A percentile compares a stretch with the other conserved stretches of the same genome.
phyloP scores from a whole-genome alignment of 495 filamentous ascomycete species.

The Sordaria brevicollis region DNA sequence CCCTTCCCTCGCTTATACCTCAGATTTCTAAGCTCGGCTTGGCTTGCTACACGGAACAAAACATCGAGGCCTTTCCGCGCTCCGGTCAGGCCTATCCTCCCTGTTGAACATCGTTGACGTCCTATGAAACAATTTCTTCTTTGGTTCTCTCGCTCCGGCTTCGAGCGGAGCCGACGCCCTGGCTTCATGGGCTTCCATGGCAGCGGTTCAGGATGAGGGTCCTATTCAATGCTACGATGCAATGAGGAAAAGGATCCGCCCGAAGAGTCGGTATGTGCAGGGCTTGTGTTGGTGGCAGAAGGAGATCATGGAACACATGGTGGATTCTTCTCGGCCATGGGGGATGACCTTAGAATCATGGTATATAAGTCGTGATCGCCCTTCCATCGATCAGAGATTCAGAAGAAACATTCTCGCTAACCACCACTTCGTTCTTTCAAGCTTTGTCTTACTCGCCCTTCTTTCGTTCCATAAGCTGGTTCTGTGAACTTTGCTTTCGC shows the following conservation, averaged over 20 bases:
- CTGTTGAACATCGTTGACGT: background rate
- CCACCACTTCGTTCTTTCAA: background rate
- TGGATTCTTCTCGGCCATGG: slow-evolving; percentile 6
- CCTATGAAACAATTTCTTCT: slow-evolving; percentile 3
- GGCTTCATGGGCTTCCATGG: slow-evolving; percentile 4
- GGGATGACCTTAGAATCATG: background rate
- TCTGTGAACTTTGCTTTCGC: slow-evolving; percentile 34
- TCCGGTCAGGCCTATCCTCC: background rate
- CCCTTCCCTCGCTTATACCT: background rate
- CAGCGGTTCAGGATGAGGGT: slow-evolving; percentile 5
- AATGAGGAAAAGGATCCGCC: background rate
- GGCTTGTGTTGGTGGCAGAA: background rate
- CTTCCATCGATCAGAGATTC: background rate
- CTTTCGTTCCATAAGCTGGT: slow-evolving; percentile 26
- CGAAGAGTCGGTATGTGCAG: background rate
- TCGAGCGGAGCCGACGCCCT: slow-evolving; percentile 11
- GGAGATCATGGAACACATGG: background rate
- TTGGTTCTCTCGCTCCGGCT: slow-evolving; percentile 21
- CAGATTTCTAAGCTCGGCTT: background rate
- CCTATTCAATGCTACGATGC: background rate
- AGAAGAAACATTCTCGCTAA: background rate
- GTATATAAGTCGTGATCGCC: slow-evolving; percentile 7
- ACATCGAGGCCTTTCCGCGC: background rate
- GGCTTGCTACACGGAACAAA: background rate
- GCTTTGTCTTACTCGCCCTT: slow-evolving; percentile 1